phyloP scores from a whole-genome alignment of 2,329 filamentous ascomycete genomes.

The Orbilia javanica region DNA sequence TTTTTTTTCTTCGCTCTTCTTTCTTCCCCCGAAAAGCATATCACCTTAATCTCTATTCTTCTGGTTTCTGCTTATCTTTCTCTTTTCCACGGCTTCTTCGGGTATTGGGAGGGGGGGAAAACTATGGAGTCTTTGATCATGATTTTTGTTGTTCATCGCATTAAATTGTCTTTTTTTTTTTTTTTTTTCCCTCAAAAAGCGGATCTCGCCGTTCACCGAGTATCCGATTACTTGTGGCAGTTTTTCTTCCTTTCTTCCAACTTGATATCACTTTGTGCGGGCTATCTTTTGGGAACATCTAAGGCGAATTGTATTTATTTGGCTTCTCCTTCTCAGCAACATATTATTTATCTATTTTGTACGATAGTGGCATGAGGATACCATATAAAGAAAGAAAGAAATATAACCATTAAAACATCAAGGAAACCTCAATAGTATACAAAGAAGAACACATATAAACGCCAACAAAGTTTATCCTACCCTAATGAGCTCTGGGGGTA shows the following conservation, averaged over 20 bases:
- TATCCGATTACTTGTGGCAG: neutral
- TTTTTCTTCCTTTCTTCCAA: slow-evolving; percentile 1
- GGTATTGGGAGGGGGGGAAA: neutral
- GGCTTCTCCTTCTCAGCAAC: neutral
- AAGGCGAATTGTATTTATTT: neutral
- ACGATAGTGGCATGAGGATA: slow-evolving; percentile 47
- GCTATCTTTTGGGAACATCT: slow-evolving; percentile 4
- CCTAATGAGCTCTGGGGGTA: too few species aligned
- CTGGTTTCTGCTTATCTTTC: neutral
- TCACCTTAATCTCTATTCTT: slow-evolving; percentile 25
- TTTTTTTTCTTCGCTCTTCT: too few species aligned
- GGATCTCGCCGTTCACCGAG: slow-evolving; percentile 44
- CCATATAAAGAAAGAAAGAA: slow-evolving; percentile 39
- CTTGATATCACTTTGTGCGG: neutral
- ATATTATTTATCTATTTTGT: slow-evolving; percentile 28
- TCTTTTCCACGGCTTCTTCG: slow-evolving; percentile 7
- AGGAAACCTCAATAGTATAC: slow-evolving; percentile 34
- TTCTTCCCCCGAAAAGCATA: slow-evolving; percentile 36
- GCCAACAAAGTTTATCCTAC: neutral
- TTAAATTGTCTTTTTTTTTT: slow-evolving; percentile 8
- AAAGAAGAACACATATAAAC: slow-evolving; percentile 23
- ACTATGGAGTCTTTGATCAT: slow-evolving; percentile 1
- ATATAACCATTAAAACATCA: neutral
- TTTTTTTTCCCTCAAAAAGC: neutral
- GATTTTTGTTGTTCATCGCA: neutral